phyloP scores from a whole-genome alignment of 2,329 filamentous ascomycete species.

The Fusarium fracticaudum region DNA sequence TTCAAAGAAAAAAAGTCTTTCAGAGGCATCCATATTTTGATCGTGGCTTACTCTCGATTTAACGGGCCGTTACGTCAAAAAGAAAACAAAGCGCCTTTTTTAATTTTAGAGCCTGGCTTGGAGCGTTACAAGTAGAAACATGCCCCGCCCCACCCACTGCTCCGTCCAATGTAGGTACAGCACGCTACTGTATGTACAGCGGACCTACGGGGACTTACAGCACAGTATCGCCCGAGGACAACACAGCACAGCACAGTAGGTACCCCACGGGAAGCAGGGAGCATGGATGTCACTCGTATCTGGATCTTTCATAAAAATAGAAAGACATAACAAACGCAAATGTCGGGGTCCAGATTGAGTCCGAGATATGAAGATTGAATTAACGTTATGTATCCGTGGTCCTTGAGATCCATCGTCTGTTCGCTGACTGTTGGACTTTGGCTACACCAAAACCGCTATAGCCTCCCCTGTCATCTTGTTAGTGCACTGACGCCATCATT shows the following conservation, averaged over 20 bases:
- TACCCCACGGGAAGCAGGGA: not conserved
- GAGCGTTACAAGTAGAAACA: slow-evolving; percentile 18
- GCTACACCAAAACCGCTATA: slow-evolving; percentile 4
- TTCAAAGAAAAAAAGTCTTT: not conserved
- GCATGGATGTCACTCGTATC: slow-evolving; percentile 8
- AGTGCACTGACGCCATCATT: slow-evolving; percentile 24
- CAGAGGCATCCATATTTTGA: not conserved
- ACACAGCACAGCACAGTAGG: not conserved
- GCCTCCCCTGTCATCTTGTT: slow-evolving; percentile 6
- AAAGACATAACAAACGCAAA: not conserved
- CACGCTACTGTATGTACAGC: not conserved
- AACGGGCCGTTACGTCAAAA: slow-evolving; percentile 6
- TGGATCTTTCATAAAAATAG: slow-evolving; percentile 3
- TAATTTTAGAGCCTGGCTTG: not conserved
- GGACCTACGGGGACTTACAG: not conserved
- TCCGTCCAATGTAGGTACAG: slow-evolving; percentile 18
- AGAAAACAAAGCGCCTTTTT: not conserved
- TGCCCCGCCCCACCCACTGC: not conserved
- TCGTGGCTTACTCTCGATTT: not conserved
- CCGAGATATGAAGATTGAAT: not conserved
- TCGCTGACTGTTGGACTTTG: not conserved
- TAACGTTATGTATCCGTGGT: not conserved
- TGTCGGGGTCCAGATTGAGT: not conserved
- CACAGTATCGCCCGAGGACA: not conserved
- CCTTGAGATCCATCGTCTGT: not conserved